Evolutionary conservation across 2,329 filamentous ascomycete species (phyloP).

Genomic region (Colletotrichum endophyticum): DNA sequence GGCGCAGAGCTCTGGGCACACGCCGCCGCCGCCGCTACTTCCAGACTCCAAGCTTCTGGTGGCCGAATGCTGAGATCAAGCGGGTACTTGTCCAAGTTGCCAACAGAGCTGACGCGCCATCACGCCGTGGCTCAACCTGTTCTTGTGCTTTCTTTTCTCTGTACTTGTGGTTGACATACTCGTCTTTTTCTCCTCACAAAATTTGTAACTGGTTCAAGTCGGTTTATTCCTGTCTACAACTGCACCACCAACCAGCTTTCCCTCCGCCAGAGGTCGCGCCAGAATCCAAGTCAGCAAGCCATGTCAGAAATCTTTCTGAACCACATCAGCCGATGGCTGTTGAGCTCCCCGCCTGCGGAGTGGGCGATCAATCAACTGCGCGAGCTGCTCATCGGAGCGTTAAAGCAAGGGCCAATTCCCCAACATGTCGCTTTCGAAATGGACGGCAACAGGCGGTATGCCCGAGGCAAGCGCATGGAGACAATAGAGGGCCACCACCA

Average conservation of each 20-base stretch:
- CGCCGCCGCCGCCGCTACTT: constrained; percentile 15
- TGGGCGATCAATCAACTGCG: constrained; percentile 82
- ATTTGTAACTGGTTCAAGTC: background rate
- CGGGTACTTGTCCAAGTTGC: constrained; percentile 16
- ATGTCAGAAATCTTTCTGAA: constrained; percentile 62
- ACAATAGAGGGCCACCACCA: constrained; percentile 95
- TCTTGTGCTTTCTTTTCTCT: background rate
- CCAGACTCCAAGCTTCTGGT: constrained; percentile 12
- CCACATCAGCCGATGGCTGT: constrained; percentile 69
- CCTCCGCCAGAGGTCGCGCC: background rate
- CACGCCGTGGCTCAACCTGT: background rate
- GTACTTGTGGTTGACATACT: background rate
- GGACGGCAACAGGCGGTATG: constrained; percentile 97
- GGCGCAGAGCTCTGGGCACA: constrained; percentile 22
- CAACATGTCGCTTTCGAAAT: constrained; percentile 99
- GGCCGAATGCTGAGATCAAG: constrained; percentile 3
- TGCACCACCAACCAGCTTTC: background rate
- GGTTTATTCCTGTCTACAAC: background rate
- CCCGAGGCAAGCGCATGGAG: constrained; percentile 88
- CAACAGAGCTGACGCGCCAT: constrained; percentile 11
- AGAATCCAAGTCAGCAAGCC: background rate
- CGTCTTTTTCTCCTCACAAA: background rate
- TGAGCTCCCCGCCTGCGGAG: constrained; percentile 89
- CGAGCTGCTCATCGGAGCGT: constrained; percentile 84
- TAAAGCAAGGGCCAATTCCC: constrained; percentile 90